phyloP scores from a whole-genome alignment of 2,329 filamentous ascomycete species.

The Tolypocladium guangdongense region DNA sequence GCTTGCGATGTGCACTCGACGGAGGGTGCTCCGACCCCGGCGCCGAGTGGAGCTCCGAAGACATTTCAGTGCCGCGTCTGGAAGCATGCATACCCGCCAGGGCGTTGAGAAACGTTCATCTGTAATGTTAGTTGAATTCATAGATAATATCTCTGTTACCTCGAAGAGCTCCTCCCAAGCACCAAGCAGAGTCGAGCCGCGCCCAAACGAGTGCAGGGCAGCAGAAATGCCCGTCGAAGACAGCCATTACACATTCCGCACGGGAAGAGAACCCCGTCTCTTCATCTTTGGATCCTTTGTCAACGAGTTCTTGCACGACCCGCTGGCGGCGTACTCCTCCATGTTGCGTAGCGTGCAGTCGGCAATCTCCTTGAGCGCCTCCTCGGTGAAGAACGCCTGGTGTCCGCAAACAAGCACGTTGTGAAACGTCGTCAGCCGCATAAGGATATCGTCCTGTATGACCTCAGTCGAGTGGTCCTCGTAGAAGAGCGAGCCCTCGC shows the following conservation, averaged over 20 bases:
- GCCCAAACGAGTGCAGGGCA: too few species aligned
- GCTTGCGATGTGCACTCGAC: not conserved
- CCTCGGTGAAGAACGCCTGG: constrained; percentile 58
- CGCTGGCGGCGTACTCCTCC: constrained; percentile 25
- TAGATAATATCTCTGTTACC: not conserved
- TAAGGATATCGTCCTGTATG: constrained; percentile 55
- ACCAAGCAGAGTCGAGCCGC: too few species aligned
- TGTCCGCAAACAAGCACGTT: constrained; percentile 58
- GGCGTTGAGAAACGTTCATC: not conserved
- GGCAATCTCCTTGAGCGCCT: constrained; percentile 54
- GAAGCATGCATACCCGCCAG: not conserved
- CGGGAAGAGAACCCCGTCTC: constrained; percentile 5
- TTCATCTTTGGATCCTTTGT: constrained; percentile 12
- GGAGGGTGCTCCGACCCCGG: not conserved
- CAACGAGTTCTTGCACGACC: constrained; percentile 24
- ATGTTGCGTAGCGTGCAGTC: constrained; percentile 48
- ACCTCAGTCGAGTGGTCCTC: constrained; percentile 53
- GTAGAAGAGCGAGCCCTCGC: constrained; percentile 53
- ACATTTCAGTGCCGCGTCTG: not conserved
- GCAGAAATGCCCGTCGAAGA: not conserved
- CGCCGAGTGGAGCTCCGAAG: not conserved
- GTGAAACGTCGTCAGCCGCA: constrained; percentile 56
- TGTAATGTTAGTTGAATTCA: not conserved
- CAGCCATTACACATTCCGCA: constrained; percentile 8
- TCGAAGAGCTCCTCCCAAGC: not conserved